Percentiles rank a stretch among this genome's conserved stretches.
These are phyloP conservation scores for Kwoniella newhampshirensis DNA, from an alignment of 768 basidiomycete species.

Conservation along the genomic window DNA sequence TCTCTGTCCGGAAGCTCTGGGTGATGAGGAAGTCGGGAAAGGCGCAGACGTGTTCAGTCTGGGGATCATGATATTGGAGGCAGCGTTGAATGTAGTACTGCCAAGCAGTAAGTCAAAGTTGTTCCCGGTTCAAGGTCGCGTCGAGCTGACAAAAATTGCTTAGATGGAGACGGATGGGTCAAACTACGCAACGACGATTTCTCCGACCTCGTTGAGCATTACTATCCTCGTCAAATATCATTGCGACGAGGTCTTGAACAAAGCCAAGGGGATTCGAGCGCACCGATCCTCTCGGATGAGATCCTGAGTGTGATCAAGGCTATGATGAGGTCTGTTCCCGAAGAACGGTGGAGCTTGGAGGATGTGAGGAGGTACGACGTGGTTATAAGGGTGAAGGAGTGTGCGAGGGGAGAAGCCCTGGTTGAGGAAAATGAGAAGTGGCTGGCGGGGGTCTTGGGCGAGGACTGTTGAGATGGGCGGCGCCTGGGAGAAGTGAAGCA, in stretches of 20 bases:
- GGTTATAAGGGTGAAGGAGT: conserved; percentile 17
- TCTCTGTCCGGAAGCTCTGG: conserved; percentile 89
- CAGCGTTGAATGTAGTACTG: conserved; percentile 90
- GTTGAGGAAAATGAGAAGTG: conserved; percentile 23
- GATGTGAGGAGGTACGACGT: conserved; percentile 20
- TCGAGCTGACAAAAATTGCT: conserved; percentile 5
- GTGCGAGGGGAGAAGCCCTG: conserved; percentile 11
- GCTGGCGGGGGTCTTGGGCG: conserved; percentile 14
- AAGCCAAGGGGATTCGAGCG: conserved; percentile 1
- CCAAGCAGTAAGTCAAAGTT: conserved; percentile 70
- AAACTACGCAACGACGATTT: conserved; percentile 88
- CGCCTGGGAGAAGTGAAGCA: background rate
- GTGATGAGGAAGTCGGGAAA: conserved; percentile 76
- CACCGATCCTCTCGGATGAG: conserved; percentile 27
- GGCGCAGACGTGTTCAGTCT: conserved; percentile 96
- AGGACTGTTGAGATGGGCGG: no score
- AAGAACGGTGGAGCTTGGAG: conserved; percentile 16
- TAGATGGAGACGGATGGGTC: conserved; percentile 91
- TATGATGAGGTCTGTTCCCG: conserved; percentile 40
- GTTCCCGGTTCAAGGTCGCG: background rate
- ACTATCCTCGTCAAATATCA: conserved; percentile 3
- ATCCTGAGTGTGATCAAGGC: conserved; percentile 33
- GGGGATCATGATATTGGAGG: conserved; percentile 93
- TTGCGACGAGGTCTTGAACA: background rate
- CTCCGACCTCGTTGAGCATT: conserved; percentile 56